Base-by-base conservation (phyloP, 805 yeast species). In the Ascoidea tarda region DNA sequence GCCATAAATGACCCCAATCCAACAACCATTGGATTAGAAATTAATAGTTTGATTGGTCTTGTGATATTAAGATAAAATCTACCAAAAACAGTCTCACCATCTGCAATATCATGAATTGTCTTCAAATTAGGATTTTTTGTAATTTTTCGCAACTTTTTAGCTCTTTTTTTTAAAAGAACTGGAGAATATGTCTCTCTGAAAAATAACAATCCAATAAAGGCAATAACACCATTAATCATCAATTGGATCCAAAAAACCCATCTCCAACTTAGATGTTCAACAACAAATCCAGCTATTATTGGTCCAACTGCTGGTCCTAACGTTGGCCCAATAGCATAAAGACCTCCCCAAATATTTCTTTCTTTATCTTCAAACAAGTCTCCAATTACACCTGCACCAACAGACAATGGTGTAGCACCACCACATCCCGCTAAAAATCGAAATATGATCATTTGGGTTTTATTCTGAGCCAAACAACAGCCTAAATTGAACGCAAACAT, bases 341-440 rank as follows among this genome's bases (percentile, higher is more conserved):
- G 63, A 1, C 83, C 79, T 69, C 82, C 66, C 0, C 85, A 84
- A 46, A 68, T 60, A 50, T 77, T 78, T 50, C 87, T 70, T 38
- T 74, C 69, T 49, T 67, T 62, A 55, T 75, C 77, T 50, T 69
- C 69, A 60, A 72, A 82, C 54, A 82, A 60, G 59, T 83, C 89
- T 12, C 84, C 80, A 47, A 83, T 65, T 5, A 78, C 75, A 32
- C 88, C 89, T 1, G 85, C 86, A 33, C 86, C 87, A 6, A 81
- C 81, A 49, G 81, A 78, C 46, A 82, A 66, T 1, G 88, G 83
- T 0, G 85, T 80, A 52, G 82, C 76, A 5, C 84, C 86, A 52
- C 81, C 78, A 16, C 76, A 62, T 2, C 89, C 89, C 1, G 84
- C 84, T 1, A 82, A 61, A 51, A 82, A 76, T 46, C 89, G 69